A percentile compares a stretch with the other conserved stretches of the same genome.
These are phyloP conservation scores for Saturnispora sekii DNA, from an alignment of 805 yeast species.

Conservation along the genomic window DNA sequence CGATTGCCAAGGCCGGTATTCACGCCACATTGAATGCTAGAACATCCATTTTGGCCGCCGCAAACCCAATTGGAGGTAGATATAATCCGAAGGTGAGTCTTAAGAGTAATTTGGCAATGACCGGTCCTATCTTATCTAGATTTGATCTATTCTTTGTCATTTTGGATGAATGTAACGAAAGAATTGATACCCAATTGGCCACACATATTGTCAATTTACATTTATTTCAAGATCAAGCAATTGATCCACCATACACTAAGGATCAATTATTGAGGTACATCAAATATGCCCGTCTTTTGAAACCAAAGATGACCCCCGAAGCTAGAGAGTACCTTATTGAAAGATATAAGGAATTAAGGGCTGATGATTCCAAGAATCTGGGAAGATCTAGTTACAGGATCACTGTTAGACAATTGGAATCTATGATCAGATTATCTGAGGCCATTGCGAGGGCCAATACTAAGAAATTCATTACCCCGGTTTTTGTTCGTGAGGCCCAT, in stretches of 20 bases:
- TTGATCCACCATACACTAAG: slow-evolving; percentile 79
- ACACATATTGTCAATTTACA: slow-evolving; percentile 88
- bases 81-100: slow-evolving; percentile 81
- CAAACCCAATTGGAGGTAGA: slow-evolving; percentile 96
- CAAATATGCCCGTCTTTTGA: slow-evolving; percentile 85
- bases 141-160: slow-evolving; percentile 93
- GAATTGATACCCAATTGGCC: slow-evolving; percentile 82
- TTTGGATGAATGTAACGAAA: slow-evolving; percentile 88
- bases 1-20: slow-evolving; percentile 97
- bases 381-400: slow-evolving; percentile 83
- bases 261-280: slow-evolving; percentile 84
- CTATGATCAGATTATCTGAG: slow-evolving; percentile 85
- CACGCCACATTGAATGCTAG: slow-evolving; percentile 97
- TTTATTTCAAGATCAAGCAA: slow-evolving; percentile 83
- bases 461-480: slow-evolving; percentile 74
- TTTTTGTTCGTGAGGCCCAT: slow-evolving; percentile 88
- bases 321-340: slow-evolving; percentile 71
- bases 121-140: slow-evolving; percentile 98
- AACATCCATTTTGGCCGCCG: slow-evolving; percentile 96
- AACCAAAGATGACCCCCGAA: slow-evolving; percentile 74
- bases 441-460: slow-evolving; percentile 97
- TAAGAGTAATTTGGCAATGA: slow-evolving; percentile 83
- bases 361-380: slow-evolving; percentile 83
- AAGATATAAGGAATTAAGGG: slow-evolving; percentile 76
- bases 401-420: slow-evolving; percentile 94